Percentiles rank a stretch among this genome's conserved stretches.
Conservation (phyloP, 75 land plant genomes). For the Larix kaempferi region DNA sequence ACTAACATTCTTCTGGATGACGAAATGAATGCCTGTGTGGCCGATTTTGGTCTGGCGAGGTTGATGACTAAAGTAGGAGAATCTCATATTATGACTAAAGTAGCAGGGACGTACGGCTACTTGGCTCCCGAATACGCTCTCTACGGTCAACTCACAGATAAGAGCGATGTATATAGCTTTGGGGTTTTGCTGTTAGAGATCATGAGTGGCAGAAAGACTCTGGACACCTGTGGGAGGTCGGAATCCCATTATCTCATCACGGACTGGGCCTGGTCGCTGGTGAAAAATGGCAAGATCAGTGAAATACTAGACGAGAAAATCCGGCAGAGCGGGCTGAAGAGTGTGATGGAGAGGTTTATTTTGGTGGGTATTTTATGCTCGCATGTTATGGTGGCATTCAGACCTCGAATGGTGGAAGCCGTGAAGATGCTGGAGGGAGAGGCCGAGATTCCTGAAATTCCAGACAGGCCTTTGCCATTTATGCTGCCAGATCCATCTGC, state of each 20-base stretch:
- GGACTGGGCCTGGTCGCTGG: constrained; percentile 39
- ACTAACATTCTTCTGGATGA: constrained; percentile 47
- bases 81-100: constrained; percentile 12
- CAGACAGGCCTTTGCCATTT: constrained; percentile 30
- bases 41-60: constrained; percentile 44
- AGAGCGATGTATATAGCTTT: constrained; percentile 39
- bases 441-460: constrained; percentile 17
- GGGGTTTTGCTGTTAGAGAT: constrained; percentile 34
- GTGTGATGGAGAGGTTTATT: constrained; percentile 29
- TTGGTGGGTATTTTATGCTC: constrained; percentile 36
- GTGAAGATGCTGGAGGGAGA: constrained; percentile 32
- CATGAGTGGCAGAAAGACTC: constrained; percentile 25
- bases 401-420: constrained; percentile 20
- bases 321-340: constrained; percentile 12
- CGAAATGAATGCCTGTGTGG: constrained; percentile 37
- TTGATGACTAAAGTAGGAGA: constrained; percentile 10
- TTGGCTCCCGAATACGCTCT: constrained; percentile 33
- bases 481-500: neutral
- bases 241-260: constrained; percentile 14
- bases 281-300: constrained; percentile 5
- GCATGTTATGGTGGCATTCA: constrained; percentile 9
- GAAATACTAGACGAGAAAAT: constrained; percentile 20
- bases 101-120: constrained; percentile 27
- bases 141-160: constrained; percentile 14
- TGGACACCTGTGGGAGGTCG: constrained; percentile 19